These are phyloP conservation scores for Diaporthe citriasiana DNA, from an alignment of 2,329 filamentous ascomycete species.

Conservation along the genomic window DNA sequence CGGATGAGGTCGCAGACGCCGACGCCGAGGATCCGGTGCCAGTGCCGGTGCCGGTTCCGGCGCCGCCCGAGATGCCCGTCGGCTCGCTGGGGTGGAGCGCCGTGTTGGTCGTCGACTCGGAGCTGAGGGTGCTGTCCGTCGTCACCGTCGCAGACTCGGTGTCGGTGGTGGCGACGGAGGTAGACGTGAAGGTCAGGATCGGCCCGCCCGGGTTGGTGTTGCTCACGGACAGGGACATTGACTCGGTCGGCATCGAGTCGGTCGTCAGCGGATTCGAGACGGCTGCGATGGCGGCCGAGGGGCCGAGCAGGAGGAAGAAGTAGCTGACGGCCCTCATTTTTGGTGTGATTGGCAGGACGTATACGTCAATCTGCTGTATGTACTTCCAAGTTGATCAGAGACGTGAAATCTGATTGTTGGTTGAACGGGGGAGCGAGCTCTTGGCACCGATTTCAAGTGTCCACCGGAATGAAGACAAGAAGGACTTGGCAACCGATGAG, in stretches of 20 bases:
- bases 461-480: background rate
- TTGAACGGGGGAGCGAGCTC: background rate
- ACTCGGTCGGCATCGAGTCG: no score
- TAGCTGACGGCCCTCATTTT: slow-evolving; percentile 16
- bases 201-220: slow-evolving; percentile 23
- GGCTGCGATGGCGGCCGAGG: background rate
- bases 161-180: background rate
- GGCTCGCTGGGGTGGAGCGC: slow-evolving; percentile 36
- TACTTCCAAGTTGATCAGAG: background rate
- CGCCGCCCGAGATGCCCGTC: slow-evolving; percentile 11
- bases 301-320: slow-evolving; percentile 20
- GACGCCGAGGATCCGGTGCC: slow-evolving; percentile 2
- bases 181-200: slow-evolving; percentile 27
- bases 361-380: background rate
- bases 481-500: background rate
- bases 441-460: background rate
- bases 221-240: background rate
- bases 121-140: slow-evolving; percentile 19
- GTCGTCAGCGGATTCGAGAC: slow-evolving; percentile 20
- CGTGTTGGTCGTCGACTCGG: slow-evolving; percentile 28
- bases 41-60: slow-evolving; percentile 1
- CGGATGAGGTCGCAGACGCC: slow-evolving; percentile 8
- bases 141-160: background rate
- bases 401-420: background rate
- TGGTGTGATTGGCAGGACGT: background rate